These are phyloP conservation scores for Sugiyamaella boreocaroliniensis DNA, from an alignment of 805 yeast species.

Conservation along the genomic window DNA sequence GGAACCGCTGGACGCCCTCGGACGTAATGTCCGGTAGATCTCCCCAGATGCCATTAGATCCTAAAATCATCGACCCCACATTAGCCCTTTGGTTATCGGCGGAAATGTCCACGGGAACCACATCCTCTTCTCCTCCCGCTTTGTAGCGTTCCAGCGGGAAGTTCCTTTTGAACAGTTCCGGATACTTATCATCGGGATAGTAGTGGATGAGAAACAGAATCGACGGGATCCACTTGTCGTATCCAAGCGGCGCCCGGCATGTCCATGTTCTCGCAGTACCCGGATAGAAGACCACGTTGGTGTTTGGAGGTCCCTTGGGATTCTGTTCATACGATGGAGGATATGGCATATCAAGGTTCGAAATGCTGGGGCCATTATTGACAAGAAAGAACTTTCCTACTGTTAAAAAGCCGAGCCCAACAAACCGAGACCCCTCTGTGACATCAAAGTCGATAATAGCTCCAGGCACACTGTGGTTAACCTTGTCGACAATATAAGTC, in stretches of 20 bases:
- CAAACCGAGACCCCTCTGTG: not conserved
- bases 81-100: not conserved
- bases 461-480: not conserved
- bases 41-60: not conserved
- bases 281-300: not conserved
- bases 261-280: not conserved
- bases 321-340: not conserved
- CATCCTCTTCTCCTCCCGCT: not conserved
- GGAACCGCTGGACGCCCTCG: not conserved
- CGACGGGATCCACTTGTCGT: not conserved
- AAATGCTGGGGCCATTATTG: not conserved
- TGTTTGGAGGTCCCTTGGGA: not conserved
- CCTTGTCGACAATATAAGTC: not conserved
- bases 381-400: not conserved
- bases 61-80: not conserved
- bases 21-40: not conserved
- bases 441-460: not conserved
- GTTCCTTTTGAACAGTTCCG: not conserved
- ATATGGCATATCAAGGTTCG: not conserved
- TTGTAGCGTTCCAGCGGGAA: not conserved
- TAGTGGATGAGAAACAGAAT: not conserved
- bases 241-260: not conserved
- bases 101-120: not conserved
- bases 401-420: not conserved
- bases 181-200: not conserved